These are phyloP conservation scores for Zarea fungicola DNA, from an alignment of 2,329 filamentous ascomycete genomes.

Conservation along the genomic window DNA sequence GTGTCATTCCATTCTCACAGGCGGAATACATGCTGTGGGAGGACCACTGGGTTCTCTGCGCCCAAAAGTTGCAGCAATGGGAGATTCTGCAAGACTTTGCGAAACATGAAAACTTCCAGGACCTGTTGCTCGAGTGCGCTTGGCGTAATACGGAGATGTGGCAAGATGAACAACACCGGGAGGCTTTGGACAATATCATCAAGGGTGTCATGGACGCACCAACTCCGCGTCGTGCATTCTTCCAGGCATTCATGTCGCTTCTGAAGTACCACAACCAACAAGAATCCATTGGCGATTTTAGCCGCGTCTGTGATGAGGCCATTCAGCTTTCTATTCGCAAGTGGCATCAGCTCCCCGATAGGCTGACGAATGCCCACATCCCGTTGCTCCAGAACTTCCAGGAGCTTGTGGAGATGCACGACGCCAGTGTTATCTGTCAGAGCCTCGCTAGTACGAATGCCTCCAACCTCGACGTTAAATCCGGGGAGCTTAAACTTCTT, in stretches of 20 bases:
- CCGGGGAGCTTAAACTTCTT: conserved; percentile 88
- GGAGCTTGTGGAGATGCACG: conserved; percentile 92
- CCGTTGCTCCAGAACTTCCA: conserved; percentile 97
- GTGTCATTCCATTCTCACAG: conserved; percentile 91
- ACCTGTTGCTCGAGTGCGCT: conserved; percentile 87
- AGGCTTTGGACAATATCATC: conserved; percentile 86
- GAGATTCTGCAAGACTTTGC: conserved; percentile 96
- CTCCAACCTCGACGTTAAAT: conserved; percentile 85
- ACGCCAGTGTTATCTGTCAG: conserved; percentile 92
- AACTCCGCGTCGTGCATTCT: conserved; percentile 89
- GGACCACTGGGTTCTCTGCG: conserved; percentile 97
- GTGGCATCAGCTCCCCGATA: conserved; percentile 95
- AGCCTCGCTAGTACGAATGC: conserved; percentile 82
- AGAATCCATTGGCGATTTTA: conserved; percentile 74
- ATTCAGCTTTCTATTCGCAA: conserved; percentile 96
- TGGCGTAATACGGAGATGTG: conserved; percentile 97
- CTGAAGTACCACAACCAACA: conserved; percentile 90
- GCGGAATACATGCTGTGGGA: conserved; percentile 99
- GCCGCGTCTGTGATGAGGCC: conserved; percentile 87
- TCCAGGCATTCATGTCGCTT: conserved; percentile 96
- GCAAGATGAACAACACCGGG: conserved; percentile 78
- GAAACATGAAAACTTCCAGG: conserved; percentile 98
- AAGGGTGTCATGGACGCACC: conserved; percentile 97
- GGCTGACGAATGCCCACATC: conserved; percentile 91
- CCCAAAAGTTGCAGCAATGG: conserved; percentile 98